Base-by-base conservation (phyloP, 2,329 filamentous ascomycete species). In the Dactylella cylindrospora region DNA sequence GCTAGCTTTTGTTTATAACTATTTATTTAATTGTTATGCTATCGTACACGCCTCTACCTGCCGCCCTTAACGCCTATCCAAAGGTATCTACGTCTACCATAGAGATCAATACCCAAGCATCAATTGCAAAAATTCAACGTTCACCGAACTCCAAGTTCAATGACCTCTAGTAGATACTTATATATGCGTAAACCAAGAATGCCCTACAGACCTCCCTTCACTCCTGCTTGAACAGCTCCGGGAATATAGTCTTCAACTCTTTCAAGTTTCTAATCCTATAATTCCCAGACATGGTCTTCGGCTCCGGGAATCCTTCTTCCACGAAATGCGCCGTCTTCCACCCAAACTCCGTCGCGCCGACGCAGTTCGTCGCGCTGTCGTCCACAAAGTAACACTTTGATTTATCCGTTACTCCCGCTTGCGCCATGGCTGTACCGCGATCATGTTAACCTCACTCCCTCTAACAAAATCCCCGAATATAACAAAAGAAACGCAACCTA, bases 311-410 rank as follows among this genome's bases (percentile, higher is more conserved):
- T 5, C 80, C 81, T 28, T 87, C 83, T 71, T 97, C 93, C 4
- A 97, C 83, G 17, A 96, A 79, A 73, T 97, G 93, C 4, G 81
- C 86, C 0, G 85, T 83, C 9, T 82, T 88, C 93, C 93, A 98
- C 15, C 93, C 93, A 65, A 90, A 79, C 26, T 82, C 81, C 66
- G 86, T 79, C 0, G 90, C 88, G 64, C 84, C 84, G 66, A 78
- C 80, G 72, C 88, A 94, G 71, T 98, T 98, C 65, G 84, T 73
- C 55, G 82, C 83, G 0, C 90, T 95, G 71, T 98, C 93, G 71
- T 98, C 93, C 67, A 98, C 89, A 72, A 96, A 98, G 71, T 86
- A 98, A 73, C 91, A 97, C 60, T 89, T 80, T 35, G 85, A 79
- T 8, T 77, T 76, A 28, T 80, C 78, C 10, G 80, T 78, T 1